Percentiles rank a stretch among this genome's conserved stretches.
Conservation (phyloP, 805 yeast genomes). For the Lachancea nothofagi region DNA sequence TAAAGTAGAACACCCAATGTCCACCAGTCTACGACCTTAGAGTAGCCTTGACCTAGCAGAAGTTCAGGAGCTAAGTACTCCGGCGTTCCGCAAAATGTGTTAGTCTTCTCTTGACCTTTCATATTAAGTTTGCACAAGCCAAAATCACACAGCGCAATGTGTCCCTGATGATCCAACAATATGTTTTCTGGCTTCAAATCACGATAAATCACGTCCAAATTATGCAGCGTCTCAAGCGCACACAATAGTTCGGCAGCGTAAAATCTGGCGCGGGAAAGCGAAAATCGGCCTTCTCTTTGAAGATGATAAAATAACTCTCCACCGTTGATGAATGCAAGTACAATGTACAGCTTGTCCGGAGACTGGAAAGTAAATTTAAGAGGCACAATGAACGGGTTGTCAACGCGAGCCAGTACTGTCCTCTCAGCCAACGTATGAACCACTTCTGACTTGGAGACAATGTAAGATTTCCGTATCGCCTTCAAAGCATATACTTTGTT, state of each 20-base stretch:
- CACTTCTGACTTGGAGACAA: slow-evolving; percentile 90
- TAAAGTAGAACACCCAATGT: slow-evolving; percentile 88
- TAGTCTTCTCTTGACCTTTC: slow-evolving; percentile 81
- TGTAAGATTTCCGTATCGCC: slow-evolving; percentile 89
- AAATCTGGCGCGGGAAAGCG: slow-evolving; percentile 82
- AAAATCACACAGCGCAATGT: slow-evolving; percentile 94
- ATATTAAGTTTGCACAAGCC: slow-evolving; percentile 94
- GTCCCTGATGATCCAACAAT: slow-evolving; percentile 91
- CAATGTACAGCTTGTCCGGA: slow-evolving; percentile 91
- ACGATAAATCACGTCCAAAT: slow-evolving; percentile 86
- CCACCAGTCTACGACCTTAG: slow-evolving; percentile 98
- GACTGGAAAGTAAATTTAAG: slow-evolving; percentile 92
- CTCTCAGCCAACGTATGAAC: slow-evolving; percentile 95
- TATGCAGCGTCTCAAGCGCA: slow-evolving; percentile 89
- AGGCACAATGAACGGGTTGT: slow-evolving; percentile 94
- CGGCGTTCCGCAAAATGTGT: slow-evolving; percentile 97
- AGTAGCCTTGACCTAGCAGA: slow-evolving; percentile 85
- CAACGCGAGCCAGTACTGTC: slow-evolving; percentile 87
- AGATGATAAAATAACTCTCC: slow-evolving; percentile 94
- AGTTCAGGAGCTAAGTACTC: slow-evolving; percentile 96
- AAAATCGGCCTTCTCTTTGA: slow-evolving; percentile 85
- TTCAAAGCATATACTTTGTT: slow-evolving; percentile 91
- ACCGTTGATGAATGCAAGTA: slow-evolving; percentile 89
- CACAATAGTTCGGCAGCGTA: slow-evolving; percentile 91
- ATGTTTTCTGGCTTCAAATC: slow-evolving; percentile 97